A percentile compares a stretch with the other conserved stretches of the same genome.
These are phyloP conservation scores for Flaveria brownii DNA, from an alignment of 129 eudicot genomes.

Conservation along the genomic window DNA sequence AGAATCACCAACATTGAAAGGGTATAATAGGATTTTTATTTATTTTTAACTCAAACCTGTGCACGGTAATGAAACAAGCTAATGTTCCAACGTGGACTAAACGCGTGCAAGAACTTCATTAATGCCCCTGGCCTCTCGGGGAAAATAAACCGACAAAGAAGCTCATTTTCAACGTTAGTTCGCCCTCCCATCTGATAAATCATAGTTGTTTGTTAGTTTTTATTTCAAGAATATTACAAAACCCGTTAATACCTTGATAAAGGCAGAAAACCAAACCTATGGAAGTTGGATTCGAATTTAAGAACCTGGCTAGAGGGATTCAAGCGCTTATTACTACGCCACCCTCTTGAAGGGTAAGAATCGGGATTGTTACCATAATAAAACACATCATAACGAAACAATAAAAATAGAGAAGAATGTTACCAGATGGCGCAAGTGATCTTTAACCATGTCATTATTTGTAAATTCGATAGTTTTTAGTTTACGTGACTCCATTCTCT, in stretches of 20 bases:
- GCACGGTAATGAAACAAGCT: conserved; percentile 96
- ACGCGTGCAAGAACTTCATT: conserved; percentile 81
- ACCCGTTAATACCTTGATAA: too few relatives aligned
- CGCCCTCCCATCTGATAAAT: conserved; percentile 86
- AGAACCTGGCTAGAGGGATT: too few relatives aligned
- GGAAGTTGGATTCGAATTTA: too few relatives aligned
- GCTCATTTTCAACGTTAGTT: conserved; percentile 72
- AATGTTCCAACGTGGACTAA: conserved; percentile 97
- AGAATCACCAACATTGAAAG: background rate
- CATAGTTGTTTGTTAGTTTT: background rate
- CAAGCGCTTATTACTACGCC: too few relatives aligned
- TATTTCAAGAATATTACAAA: background rate
- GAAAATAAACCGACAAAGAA: conserved; percentile 82
- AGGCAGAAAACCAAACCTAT: too few relatives aligned
- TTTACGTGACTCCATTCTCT: conserved; percentile 68
- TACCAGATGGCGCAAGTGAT: conserved; percentile 96
- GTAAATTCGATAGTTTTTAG: conserved; percentile 82
- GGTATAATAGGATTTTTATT: background rate
- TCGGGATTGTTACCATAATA: too few relatives aligned
- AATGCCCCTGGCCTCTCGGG: conserved; percentile 96
- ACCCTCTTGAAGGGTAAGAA: too few relatives aligned
- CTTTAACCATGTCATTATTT: conserved; percentile 88
- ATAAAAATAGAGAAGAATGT: conserved; percentile 1
- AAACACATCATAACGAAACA: background rate
- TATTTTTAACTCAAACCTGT: conserved; percentile 51